Base-by-base conservation (phyloP, 176 grass and related monocot species). In the Oryza australiensis region DNA sequence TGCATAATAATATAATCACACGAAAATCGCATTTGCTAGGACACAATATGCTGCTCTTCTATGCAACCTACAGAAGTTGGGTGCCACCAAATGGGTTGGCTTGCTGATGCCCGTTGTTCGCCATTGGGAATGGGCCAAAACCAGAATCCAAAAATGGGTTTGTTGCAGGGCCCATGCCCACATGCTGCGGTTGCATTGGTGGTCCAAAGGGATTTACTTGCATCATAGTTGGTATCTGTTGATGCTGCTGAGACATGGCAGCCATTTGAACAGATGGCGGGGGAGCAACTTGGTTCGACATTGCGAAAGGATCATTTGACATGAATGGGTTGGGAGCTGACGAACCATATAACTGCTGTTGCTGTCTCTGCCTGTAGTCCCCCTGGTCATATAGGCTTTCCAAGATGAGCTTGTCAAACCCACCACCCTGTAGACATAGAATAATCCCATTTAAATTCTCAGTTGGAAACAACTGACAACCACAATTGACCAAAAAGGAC, bases 241-340 rank as follows among this genome's bases (percentile, higher is more conserved):
- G 92, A 77, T 95, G 92, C 65, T 92, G 93, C 75, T 92, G 88
- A 67, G 88, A 82, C 89, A 99, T 92, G 60, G 91, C 71, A 42
- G 91, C 89, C 93, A 93, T 99, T 86, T 99, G 96, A 88, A 99
- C 97, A 4, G 91, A 90, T 14, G 93, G 91, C 0, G 89, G 91
- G 6, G 91, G 79, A 3, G 91, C 89, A 9, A 99, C 85, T 57
- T 96, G 93, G 49, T 74, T 93, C 2, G 97, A 96, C 85, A 92
- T 85, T 1, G 80, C 66, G 4, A 99, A 99, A 76, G 93, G 89
- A 84, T 92, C 93, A 22, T 80, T 87, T 48, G 75, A 71, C 93
- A 96, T 90, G 80, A 96, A 99, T 29, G 97, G 97, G 29, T 99
- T 96, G 79, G 89, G 86, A 30, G 83, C 84, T 43, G 89, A 57